These are phyloP conservation scores for Scutellaria baicalensis DNA, from an alignment of 257 asterid genomes.

Conservation along the genomic window DNA sequence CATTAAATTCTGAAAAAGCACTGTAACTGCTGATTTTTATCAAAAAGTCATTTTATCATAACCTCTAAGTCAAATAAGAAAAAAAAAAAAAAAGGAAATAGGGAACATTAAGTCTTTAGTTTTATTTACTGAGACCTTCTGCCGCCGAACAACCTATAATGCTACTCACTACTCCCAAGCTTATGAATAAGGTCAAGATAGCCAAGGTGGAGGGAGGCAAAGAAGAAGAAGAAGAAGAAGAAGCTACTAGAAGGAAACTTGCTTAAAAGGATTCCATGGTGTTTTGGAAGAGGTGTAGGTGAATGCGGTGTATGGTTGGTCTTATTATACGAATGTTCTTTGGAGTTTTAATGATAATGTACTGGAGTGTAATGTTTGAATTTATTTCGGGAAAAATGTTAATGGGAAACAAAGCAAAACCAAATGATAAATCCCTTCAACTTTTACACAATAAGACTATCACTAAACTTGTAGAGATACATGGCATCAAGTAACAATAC, in stretches of 20 bases:
- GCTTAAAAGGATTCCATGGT: neutral
- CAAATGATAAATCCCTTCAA: neutral
- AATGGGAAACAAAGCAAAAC: neutral
- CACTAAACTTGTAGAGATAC: neutral
- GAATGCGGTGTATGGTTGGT: neutral
- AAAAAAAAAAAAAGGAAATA: neutral
- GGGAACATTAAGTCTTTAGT: neutral
- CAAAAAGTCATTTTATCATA: neutral
- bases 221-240: no score
- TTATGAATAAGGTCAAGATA: no score
- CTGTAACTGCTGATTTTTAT: neutral
- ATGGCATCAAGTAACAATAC: constrained; percentile 2
- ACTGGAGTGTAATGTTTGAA: neutral
- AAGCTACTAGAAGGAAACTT: no score
- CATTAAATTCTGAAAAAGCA: neutral
- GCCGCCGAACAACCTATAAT: no score
- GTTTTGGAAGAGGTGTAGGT: neutral
- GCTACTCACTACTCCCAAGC: no score
- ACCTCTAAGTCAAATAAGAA: neutral
- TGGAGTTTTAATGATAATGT: neutral
- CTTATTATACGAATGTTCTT: neutral
- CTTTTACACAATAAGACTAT: neutral
- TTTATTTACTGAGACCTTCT: no score
- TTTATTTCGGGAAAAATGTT: neutral
- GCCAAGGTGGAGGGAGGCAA: no score